Conservation (phyloP, 306 rosid species). For the Hylodesmum podocarpum region DNA sequence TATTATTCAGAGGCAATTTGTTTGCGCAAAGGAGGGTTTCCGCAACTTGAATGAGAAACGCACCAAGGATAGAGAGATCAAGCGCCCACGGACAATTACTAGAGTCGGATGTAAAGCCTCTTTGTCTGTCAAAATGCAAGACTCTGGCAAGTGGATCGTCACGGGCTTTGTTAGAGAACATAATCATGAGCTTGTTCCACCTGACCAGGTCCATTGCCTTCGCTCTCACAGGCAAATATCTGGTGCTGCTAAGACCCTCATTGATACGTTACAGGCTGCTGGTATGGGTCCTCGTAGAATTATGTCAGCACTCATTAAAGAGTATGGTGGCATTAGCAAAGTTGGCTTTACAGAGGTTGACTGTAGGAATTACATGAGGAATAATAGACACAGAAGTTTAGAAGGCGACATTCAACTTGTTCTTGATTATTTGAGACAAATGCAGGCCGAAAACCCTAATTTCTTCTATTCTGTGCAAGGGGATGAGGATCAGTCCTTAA, state of each 20-base stretch:
- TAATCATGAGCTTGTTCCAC: constrained; percentile 93
- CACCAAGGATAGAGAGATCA: constrained; percentile 96
- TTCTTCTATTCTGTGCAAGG: constrained; percentile 94
- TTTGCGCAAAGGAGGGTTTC: constrained; percentile 97
- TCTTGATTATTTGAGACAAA: constrained; percentile 82
- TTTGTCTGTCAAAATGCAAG: constrained; percentile 95
- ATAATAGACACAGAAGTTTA: constrained; percentile 85
- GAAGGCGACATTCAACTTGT: constrained; percentile 93
- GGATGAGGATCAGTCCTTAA: constrained; percentile 66
- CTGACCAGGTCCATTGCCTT: constrained; percentile 95
- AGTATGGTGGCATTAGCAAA: constrained; percentile 94
- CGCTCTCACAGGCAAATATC: constrained; percentile 97
- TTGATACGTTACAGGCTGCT: constrained; percentile 97
- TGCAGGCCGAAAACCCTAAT: constrained; percentile 75
- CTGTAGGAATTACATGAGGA: constrained; percentile 98
- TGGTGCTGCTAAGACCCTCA: constrained; percentile 92
- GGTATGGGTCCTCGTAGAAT: constrained; percentile 99
- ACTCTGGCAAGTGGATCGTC: constrained; percentile 97
- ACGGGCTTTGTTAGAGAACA: constrained; percentile 93
- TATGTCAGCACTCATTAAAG: constrained; percentile 95
- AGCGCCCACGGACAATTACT: constrained; percentile 87
- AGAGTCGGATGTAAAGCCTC: constrained; percentile 99
- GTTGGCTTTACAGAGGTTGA: constrained; percentile 99
- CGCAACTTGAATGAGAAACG: constrained; percentile 97
- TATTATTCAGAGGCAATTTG: constrained; percentile 93